A percentile compares a stretch with the other conserved stretches of the same genome.
Conservation (phyloP, 768 basidiomycete genomes). For the Chalciporus chontae region DNA sequence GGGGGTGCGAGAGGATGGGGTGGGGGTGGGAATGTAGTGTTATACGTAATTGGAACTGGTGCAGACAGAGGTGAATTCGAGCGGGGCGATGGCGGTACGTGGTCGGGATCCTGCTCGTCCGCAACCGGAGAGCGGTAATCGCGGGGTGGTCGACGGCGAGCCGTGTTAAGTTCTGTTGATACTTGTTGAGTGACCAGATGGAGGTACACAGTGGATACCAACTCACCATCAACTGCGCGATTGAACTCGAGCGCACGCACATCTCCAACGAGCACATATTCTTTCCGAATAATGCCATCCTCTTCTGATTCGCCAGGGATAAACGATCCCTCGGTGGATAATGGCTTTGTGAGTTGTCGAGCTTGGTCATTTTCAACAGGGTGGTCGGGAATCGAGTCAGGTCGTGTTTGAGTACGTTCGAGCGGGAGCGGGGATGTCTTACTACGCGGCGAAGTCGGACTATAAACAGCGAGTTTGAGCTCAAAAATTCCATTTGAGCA, state of each 20-base stretch:
- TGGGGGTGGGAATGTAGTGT: slow-evolving; percentile 69
- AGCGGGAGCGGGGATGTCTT: slow-evolving; percentile 13
- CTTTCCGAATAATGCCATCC: slow-evolving; percentile 72
- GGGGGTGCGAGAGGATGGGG: slow-evolving; percentile 48
- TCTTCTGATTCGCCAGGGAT: slow-evolving; percentile 86
- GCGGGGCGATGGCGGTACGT: slow-evolving; percentile 24
- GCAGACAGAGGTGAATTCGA: slow-evolving; percentile 24
- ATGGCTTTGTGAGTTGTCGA: slow-evolving; percentile 16
- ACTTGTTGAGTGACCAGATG: slow-evolving; percentile 10
- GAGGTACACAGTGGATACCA: not conserved
- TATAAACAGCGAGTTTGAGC: slow-evolving; percentile 3
- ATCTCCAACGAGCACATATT: slow-evolving; percentile 95
- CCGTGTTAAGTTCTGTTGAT: slow-evolving; percentile 57
- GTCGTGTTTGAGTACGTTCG: slow-evolving; percentile 13
- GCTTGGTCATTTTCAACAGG: slow-evolving; percentile 12
- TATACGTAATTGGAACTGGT: slow-evolving; percentile 22
- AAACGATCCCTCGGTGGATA: slow-evolving; percentile 57
- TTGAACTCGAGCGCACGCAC: slow-evolving; percentile 89
- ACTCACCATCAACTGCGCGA: slow-evolving; percentile 83
- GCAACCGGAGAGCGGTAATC: slow-evolving; percentile 52
- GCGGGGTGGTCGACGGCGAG: slow-evolving; percentile 55
- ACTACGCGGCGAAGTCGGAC: slow-evolving; percentile 14
- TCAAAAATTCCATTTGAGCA: not conserved
- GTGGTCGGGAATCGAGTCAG: slow-evolving; percentile 9
- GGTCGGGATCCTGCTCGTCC: slow-evolving; percentile 44